A percentile compares a stretch with the other conserved stretches of the same genome.
Evolutionary conservation across 257 asterid species (phyloP).

Genomic region (Penstemon davidsonii): DNA sequence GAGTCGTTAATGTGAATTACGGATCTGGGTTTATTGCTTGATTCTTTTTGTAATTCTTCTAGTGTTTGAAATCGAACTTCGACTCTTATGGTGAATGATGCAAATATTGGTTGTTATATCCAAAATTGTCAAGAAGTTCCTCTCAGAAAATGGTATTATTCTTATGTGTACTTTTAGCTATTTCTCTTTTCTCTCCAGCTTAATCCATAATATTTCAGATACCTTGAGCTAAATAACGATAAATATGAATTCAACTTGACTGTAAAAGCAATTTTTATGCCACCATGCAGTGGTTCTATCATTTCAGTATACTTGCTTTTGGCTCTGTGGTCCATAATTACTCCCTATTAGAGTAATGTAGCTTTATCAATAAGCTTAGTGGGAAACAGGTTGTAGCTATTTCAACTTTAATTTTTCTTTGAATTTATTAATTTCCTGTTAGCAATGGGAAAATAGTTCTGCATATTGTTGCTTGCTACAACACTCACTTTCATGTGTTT

Average conservation of each 20-base stretch:
- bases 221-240: not conserved
- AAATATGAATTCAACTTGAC: not conserved
- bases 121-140: not conserved
- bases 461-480: conserved; percentile 1
- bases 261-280: not conserved
- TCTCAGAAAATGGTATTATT: not conserved
- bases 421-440: not conserved
- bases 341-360: not conserved
- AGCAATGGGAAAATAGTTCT: conserved; percentile 2
- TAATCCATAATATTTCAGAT: not conserved
- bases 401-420: not conserved
- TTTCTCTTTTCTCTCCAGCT: not conserved
- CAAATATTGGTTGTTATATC: not conserved
- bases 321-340: not conserved
- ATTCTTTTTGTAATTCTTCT: not conserved
- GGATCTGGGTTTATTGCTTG: not conserved
- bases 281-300: not conserved
- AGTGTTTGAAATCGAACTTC: conserved; percentile 6
- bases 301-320: not conserved
- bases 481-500: not conserved
- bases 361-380: not conserved
- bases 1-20: not conserved
- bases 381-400: not conserved
- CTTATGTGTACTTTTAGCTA: not conserved
- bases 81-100: not conserved